Evolutionary conservation across 345 rosid species (phyloP).

Genomic region (Mangifera indica): DNA sequence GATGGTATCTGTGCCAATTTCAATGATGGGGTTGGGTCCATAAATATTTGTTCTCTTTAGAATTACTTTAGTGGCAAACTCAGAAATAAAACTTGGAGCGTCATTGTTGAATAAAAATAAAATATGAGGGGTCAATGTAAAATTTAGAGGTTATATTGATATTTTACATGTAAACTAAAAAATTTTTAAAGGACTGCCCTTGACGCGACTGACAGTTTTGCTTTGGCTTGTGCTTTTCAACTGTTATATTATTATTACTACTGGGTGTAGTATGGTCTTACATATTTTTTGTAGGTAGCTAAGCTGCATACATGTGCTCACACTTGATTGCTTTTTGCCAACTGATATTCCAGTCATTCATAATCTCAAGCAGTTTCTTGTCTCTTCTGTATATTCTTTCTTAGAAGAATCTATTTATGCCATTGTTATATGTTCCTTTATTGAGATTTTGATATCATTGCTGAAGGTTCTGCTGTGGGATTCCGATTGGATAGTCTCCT

Average conservation of each 20-base stretch:
- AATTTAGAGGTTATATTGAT: no score
- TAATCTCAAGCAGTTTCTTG: background rate
- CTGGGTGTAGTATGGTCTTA: background rate
- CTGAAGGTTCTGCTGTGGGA: slow-evolving; percentile 81
- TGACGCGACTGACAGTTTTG: background rate
- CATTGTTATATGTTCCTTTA: slow-evolving; percentile 8
- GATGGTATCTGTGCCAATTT: background rate
- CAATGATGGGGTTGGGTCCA: background rate
- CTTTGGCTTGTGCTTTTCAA: background rate
- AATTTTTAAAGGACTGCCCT: no score
- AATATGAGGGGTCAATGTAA: no score
- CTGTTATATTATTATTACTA: background rate
- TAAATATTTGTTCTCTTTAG: background rate
- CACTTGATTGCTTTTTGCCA: background rate
- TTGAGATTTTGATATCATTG: slow-evolving; percentile 9
- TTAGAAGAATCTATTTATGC: background rate
- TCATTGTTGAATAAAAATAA: no score
- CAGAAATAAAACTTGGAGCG: no score
- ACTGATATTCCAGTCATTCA: background rate
- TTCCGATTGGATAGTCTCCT: slow-evolving; percentile 91
- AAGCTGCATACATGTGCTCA: background rate
- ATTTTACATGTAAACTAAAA: no score
- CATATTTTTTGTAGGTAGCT: background rate
- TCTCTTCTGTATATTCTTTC: slow-evolving; percentile 4
- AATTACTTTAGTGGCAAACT: no score